Evolutionary conservation across 2,329 filamentous ascomycete genomes (phyloP).

Genomic region (Geosmithia putterillii): DNA sequence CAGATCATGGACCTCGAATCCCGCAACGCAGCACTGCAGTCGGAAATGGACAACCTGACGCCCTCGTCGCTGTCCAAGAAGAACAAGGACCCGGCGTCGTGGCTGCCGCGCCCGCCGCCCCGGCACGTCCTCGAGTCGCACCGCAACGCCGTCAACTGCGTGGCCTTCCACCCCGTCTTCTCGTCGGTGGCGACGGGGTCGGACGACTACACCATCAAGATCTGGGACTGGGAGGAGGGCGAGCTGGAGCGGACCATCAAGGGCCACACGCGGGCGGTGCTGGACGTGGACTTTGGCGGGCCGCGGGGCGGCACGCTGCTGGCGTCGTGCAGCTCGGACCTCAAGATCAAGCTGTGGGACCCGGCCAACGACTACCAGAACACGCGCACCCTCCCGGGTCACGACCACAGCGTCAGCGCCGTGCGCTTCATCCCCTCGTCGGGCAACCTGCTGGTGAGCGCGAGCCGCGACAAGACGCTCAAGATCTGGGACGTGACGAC

Average conservation of each 20-base stretch:
- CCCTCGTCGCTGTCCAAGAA: slow-evolving; percentile 61
- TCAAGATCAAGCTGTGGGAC: slow-evolving; percentile 94
- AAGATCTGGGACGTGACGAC: slow-evolving; percentile 90
- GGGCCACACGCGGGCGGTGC: slow-evolving; percentile 77
- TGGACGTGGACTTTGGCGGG: slow-evolving; percentile 84
- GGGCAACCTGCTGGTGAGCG: slow-evolving; percentile 75
- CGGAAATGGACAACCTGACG: slow-evolving; percentile 74
- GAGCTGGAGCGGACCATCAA: slow-evolving; percentile 86
- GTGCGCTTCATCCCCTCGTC: slow-evolving; percentile 85
- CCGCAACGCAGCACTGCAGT: slow-evolving; percentile 59
- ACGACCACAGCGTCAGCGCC: slow-evolving; percentile 84
- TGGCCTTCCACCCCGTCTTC: slow-evolving; percentile 88
- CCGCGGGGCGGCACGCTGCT: slow-evolving; percentile 62
- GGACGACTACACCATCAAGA: slow-evolving; percentile 88
- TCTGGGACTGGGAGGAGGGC: slow-evolving; percentile 94
- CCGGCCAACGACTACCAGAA: slow-evolving; percentile 90
- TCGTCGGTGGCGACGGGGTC: slow-evolving; percentile 82
- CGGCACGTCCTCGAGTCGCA: slow-evolving; percentile 77
- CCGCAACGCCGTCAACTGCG: slow-evolving; percentile 67
- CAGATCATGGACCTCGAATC: slow-evolving; percentile 91
- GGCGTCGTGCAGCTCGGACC: slow-evolving; percentile 60
- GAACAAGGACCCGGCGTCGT: slow-evolving; percentile 73
- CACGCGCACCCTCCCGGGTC: slow-evolving; percentile 78
- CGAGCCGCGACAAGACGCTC: slow-evolving; percentile 73
- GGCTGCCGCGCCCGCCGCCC: slow-evolving; percentile 75